Evolutionary conservation across 129 eudicot genomes (phyloP), one percentile per base, ranked within the genome.

Genomic region (Artemisia annua): DNA sequence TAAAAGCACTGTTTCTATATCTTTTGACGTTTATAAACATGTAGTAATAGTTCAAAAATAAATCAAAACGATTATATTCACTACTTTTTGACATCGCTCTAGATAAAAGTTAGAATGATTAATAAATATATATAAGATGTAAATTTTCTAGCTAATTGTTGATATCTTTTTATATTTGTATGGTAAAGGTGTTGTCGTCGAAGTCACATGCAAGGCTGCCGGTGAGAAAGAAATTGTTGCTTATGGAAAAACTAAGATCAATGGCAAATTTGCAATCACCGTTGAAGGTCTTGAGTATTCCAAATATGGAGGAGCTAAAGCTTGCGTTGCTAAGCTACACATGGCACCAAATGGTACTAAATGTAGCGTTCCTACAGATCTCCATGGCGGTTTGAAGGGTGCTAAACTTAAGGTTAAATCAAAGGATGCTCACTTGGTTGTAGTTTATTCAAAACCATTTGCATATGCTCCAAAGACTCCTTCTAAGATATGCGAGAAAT

Each of bases 321-420:
- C 88, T 52, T 88, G 95, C 80, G 78, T 53, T 24, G 95, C 95
- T 60, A 85, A 83, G 60, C 87, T 86, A 39, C 82, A 86, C 69
- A 67, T 32, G 71, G 70, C 91, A 60, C 91, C 91, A 9, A 78
- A 83, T 67, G 82, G 73, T 35, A 83, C 91, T 51, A 80, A 81
- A 28, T 86, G 91, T 57, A 83, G 24, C 60, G 68, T 86, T 12
- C 87, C 91, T 13, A 86, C 87, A 43, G 57, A 83, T 43, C 83
- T 86, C 11, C 84, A 88, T 28, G 80, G 75, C 57, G 95, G 95
- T 13, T 78, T 80, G 14, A 78, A 83, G 75, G 95, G 95, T 44
- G 85, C 88, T 14, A 5, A 64, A 44, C 83, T 85, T 18, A 81
- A 76, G 71, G 90, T 88, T 73, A 88, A 85, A 56, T 88, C 95